Base-by-base conservation (phyloP, 1,284 basidiomycete species). In the Papiliotrema nemorosa region DNA sequence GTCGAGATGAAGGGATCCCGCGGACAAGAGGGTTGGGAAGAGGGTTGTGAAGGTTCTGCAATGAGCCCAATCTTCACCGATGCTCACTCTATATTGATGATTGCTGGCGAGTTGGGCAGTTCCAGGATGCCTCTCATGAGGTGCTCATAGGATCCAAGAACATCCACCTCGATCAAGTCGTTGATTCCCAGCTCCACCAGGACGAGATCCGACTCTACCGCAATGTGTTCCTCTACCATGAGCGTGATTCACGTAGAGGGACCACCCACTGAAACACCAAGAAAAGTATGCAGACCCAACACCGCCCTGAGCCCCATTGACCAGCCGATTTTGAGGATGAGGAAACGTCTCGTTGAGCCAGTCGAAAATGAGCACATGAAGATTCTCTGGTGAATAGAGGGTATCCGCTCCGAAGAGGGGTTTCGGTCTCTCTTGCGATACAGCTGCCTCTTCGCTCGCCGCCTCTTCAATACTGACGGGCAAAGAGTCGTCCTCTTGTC, bases 251-350 rank as follows among this genome's bases (percentile, higher is more conserved):
- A 20, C 34, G 22, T 27, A 6, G 6, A 24, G 13, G 3, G 26
- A 35, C 1, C 25, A 66, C 66, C 54, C 57, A 70, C 68, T 65
- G 46, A 69, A 74, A 46, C 72, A 74, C 64, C 70, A 72, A 2
- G 66, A 63, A 53, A 70, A 71, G 44, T 74, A 74, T 7, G 63
- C 66, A 5, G 65, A 58, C 1, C 72, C 72, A 0, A 70, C 66
- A n/a, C 69, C 72, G 7, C 72, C 72, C 46, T 72, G 70, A 5
- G 70, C 70, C 16, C 70, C 70, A 39, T 68, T 70, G 12, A 64
- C 49, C 29, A 49, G n/a, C 21, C 24, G 10, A 26, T 49, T 49
- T 24, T 49, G 43, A 2, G 49, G 47, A 35, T 67, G 56, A 2
- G 69, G 72, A 41, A 72, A 74, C 2, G 66, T 67, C 16, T 46